phyloP scores from a whole-genome alignment of 1,284 basidiomycete genomes.

The Cutaneotrichosporon sp. region DNA sequence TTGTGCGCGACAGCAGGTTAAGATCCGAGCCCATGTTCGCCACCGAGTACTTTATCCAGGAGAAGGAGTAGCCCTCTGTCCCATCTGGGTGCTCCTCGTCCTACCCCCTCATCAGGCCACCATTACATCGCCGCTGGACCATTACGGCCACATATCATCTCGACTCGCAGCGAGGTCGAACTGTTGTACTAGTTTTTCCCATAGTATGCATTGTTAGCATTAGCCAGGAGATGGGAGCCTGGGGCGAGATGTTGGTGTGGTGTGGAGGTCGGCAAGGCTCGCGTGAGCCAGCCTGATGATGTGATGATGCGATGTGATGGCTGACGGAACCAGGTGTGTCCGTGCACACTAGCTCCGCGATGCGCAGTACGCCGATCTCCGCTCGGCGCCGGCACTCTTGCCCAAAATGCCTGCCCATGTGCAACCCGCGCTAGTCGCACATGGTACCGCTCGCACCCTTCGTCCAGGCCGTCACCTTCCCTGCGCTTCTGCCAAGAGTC shows the following conservation, averaged over 20 bases:
- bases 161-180: background rate
- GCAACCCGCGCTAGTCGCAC: too few species aligned
- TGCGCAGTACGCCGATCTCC: too few species aligned
- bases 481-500: background rate
- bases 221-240: background rate
- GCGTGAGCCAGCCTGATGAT: background rate
- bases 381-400: too few species aligned
- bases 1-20: conserved; percentile 67
- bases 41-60: conserved; percentile 64
- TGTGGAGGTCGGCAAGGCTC: background rate
- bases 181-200: conserved; percentile 7
- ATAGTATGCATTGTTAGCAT: conserved; percentile 10
- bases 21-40: conserved; percentile 78
- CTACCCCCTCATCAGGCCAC: background rate
- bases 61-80: conserved; percentile 7
- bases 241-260: background rate
- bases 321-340: too few species aligned
- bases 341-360: background rate
- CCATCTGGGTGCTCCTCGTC: background rate
- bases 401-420: too few species aligned
- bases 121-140: background rate
- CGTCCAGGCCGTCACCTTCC: too few species aligned
- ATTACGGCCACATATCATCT: background rate
- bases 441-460: too few species aligned
- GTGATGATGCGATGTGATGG: too few species aligned